Evolutionary conservation across 2,329 filamentous ascomycete genomes (phyloP), one percentile per base, ranked within the genome.

Genomic region (Sclerotinia nivalis): DNA sequence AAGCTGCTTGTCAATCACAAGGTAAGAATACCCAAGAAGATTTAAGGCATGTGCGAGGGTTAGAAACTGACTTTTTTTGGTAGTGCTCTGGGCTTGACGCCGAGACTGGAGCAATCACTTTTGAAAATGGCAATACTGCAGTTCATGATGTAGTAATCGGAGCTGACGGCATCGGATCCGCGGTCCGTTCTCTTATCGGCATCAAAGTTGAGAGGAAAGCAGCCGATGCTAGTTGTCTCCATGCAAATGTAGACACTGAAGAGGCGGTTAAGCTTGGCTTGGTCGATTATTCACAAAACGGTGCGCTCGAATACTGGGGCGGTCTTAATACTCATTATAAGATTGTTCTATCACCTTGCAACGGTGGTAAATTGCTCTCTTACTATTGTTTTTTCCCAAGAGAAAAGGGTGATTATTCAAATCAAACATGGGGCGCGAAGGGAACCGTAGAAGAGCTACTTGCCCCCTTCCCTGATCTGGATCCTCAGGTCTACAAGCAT

Each of bases 341-440:
- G 82, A 91, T 92, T 70, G 89, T 91, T 7, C 81, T 91, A 2
- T 90, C 88, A 0, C 88, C 89, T 7, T 91, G 89, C 80, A 89
- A 90, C 75, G 85, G 85, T 31, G 88, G 89, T 67, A 85, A 85
- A 71, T 80, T 91, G 3, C 82, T 91, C 4, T 90, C 88, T 0
- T 91, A 89, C 80, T 91, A 91, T 80, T 90, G 88, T 80, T 91
- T 91, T 82, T 91, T 90, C 79, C 85, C 88, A 0, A 83, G 86
- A 66, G 72, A 84, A 8, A 82, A 84, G 71, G 86, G 87, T 9
- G 87, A 91, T 77, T 90, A 87, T 74, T 81, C 82, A 0, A 84
- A 79, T 52, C 87, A 91, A 65, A 83, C 82, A 13, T 91, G 89
- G 88, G 86, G 84, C 0, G 81, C 81, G 0, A 84, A 85, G 37